Conservation (phyloP, 2,329 filamentous ascomycete genomes). For the Ophiostoma ips region DNA sequence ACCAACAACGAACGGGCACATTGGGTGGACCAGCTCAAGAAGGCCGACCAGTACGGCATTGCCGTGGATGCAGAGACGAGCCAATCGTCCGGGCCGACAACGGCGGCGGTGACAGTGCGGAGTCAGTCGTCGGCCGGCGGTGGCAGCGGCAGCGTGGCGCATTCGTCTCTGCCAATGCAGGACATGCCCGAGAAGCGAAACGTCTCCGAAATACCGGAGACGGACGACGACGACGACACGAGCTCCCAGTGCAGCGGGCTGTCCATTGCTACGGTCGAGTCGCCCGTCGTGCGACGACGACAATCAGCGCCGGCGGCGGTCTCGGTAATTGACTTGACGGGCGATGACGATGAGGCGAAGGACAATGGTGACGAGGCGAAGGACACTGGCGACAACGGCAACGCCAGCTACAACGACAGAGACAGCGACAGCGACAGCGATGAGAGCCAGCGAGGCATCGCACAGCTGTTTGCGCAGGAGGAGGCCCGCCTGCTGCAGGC, state of each 20-base stretch:
- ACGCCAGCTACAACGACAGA: background rate
- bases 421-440: background rate
- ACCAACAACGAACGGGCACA: slow-evolving; percentile 14
- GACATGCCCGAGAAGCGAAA: background rate
- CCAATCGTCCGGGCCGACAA: slow-evolving; percentile 17
- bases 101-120: background rate
- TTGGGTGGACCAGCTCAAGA: slow-evolving; percentile 49
- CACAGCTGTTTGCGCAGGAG: background rate
- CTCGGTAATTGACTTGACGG: slow-evolving; percentile 6
- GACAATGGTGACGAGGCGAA: background rate
- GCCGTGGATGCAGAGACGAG: slow-evolving; percentile 33
- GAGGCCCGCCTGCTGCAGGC: background rate
- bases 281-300: background rate
- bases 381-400: background rate
- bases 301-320: background rate
- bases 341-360: background rate
- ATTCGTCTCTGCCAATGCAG: background rate
- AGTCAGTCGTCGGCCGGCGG: background rate
- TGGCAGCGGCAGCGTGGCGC: background rate
- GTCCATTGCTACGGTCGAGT: slow-evolving; percentile 1
- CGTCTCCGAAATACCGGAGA: background rate
- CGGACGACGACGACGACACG: background rate
- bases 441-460: background rate
- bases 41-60: slow-evolving; percentile 32
- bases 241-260: background rate